Evolutionary conservation across 2,329 filamentous ascomycete species (phyloP), one percentile per base, ranked within the genome.

Genomic region (Cladosporium colombiae): DNA sequence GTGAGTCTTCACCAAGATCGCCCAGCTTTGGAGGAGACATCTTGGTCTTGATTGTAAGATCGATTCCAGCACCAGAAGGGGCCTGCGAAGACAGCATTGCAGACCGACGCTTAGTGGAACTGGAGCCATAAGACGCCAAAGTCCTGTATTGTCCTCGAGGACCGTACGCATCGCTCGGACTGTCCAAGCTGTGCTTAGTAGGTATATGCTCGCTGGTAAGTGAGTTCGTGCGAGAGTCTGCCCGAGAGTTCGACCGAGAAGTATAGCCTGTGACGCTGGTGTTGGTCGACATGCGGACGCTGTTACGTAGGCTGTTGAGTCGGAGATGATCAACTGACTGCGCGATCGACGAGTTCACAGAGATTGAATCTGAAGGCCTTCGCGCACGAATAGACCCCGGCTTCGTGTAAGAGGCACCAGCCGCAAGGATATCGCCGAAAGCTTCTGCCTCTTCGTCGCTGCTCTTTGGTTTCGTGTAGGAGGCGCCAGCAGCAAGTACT

Each of bases 161-260:
- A 35, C n/a, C 61, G 50, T 18, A 61, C 21, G 35, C 49, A 11
- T 71, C 70, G 21, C 60, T 65, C 21, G 65, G 31, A 21, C 56
- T 52, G 21, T 71, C 71, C 4, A 57, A 55, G 25, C 56, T 66
- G 11, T 68, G 68, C 27, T 69, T 65, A 50, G 62, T 70, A 18
- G 57, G 52, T 5, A 67, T 64, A 23, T 65, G 52, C 18, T 73
- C 73, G 18, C 71, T 71, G 18, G 68, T 72, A 14, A 73, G 64
- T 2, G 74, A 76, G 52, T 70, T 75, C 2, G 73, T 71, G n/a
- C 70, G 70, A 13, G 74, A 74, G 55, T 70, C 74, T 4, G 73
- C 70, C 18, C 70, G 69, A 8, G 74, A 74, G 55, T 71, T 74
- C 3, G 73, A 70, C 23, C 70, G 70, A 11, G 74, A 74, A 5